Evolutionary conservation across 345 rosid species (phyloP).

Genomic region (Eucalyptus regnans): DNA sequence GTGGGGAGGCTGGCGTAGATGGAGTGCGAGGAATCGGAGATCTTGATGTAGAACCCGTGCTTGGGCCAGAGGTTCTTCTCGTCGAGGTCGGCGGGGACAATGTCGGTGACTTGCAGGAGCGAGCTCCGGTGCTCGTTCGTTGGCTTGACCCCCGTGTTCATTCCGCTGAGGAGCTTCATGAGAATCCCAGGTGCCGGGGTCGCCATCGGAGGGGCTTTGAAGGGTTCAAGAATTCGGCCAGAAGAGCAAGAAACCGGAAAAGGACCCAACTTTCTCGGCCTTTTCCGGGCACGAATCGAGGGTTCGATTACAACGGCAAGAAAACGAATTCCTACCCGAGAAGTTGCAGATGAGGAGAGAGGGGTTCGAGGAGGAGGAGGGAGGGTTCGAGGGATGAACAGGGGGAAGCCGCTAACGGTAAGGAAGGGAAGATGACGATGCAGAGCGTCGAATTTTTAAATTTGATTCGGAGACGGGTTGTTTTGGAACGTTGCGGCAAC

Average conservation of each 20-base stretch:
- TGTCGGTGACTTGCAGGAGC: conserved; percentile 81
- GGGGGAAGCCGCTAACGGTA: conserved; percentile 31
- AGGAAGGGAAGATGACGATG: neutral
- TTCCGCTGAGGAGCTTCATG: conserved; percentile 64
- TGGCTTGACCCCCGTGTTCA: conserved; percentile 79
- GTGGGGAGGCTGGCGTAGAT: conserved; percentile 84
- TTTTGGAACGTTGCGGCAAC: conserved; percentile 48
- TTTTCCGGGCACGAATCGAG: neutral
- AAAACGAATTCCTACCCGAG: neutral
- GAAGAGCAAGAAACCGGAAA: neutral
- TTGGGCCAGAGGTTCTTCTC: conserved; percentile 83
- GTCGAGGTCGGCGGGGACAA: conserved; percentile 92
- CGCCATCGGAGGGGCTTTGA: conserved; percentile 19
- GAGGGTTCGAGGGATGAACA: neutral
- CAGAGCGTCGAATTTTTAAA: neutral
- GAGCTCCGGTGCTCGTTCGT: conserved; percentile 87
- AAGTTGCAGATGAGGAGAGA: neutral
- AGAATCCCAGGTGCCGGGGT: conserved; percentile 73
- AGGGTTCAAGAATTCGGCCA: neutral
- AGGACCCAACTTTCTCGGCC: neutral
- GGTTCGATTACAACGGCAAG: neutral
- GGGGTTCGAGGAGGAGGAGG: neutral
- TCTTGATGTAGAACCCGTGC: conserved; percentile 87
- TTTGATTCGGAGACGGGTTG: neutral
- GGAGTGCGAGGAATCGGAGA: conserved; percentile 91